Conservation (phyloP, 805 yeast species). For the Sugiyamaella marilandica region DNA sequence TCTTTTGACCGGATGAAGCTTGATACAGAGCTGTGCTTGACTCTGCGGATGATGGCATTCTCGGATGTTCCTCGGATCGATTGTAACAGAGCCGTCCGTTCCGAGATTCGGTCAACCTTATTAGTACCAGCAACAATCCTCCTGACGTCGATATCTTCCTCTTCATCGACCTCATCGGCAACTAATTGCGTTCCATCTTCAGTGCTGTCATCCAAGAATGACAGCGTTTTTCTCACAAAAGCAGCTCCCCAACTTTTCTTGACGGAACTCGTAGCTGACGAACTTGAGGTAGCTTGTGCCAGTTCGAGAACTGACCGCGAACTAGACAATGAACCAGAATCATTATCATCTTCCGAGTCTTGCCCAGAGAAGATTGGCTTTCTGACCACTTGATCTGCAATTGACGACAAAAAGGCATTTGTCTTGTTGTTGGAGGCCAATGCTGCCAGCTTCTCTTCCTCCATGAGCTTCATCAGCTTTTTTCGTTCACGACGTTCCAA, state of each 20-base stretch:
- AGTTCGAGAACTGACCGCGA: not conserved
- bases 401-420: slow-evolving; percentile 23
- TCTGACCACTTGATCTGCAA: slow-evolving; percentile 17
- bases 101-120: not conserved
- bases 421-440: slow-evolving; percentile 23
- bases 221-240: slow-evolving; percentile 16
- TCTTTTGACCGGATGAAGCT: not conserved
- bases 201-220: slow-evolving; percentile 20
- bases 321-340: not conserved
- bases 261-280: not conserved
- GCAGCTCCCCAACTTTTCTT: slow-evolving; percentile 6
- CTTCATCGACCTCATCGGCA: not conserved
- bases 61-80: not conserved
- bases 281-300: not conserved
- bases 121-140: not conserved
- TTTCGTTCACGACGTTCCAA: slow-evolving; percentile 17
- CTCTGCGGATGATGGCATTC: not conserved
- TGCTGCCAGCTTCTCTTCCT: slow-evolving; percentile 20
- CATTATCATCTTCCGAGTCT: slow-evolving; percentile 7
- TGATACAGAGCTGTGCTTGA: slow-evolving; percentile 2
- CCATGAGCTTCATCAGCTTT: slow-evolving; percentile 19
- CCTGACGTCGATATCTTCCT: not conserved
- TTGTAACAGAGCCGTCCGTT: not conserved
- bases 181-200: slow-evolving; percentile 1
- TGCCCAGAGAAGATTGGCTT: not conserved